Evolutionary conservation across 2,329 filamentous ascomycete genomes (phyloP), one percentile per base, ranked within the genome.

Genomic region (Fusarium veterinarium): DNA sequence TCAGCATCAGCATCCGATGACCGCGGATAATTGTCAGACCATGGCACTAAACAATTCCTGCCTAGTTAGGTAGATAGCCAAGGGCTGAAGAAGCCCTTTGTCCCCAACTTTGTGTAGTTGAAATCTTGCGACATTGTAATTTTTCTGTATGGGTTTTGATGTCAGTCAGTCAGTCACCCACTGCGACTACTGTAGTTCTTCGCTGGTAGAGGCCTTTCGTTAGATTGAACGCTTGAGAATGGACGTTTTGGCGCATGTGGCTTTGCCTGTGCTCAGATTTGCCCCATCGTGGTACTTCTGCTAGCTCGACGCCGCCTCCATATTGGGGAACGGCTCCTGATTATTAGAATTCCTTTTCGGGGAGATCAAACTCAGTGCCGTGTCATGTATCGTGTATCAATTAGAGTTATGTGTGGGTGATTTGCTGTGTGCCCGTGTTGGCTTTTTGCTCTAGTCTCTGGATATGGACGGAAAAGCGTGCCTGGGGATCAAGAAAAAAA

Each of bases 251-350:
- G 72, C 61, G 58, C 67, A 33, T 53, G 68, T 73, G 58, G 64
- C 45, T 69, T 68, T 56, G 52, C 52, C 53, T 67, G 53, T 66
- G 61, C 52, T 64, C 59, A 60, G 64, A 60, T 64, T 64, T 53
- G 55, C 61, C 59, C 65, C 61, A 66, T 60, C 59, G 33, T 51
- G 58, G 42, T 66, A 59, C 51, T 57, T 68, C 46, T 66, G 64
- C 62, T 77, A 75, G 73, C 64, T 61, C 44, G 42, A 66, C 71
- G 60, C 72, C 67, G 66, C 59, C 72, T 69, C 74, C 74, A 73
- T 69, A 71, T 74, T 59, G 51, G 58, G 65, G 42, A 75, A 62
- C 53, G 60, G 58, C 55, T 66, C 64, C 70, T 74, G 42, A 41
- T 28, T 20, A 52, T 33, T 31, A 67, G 61, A 66, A 63, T 64